Conservation (phyloP, 495 filamentous ascomycete genomes). For the Friedmanniomyces simplex region DNA sequence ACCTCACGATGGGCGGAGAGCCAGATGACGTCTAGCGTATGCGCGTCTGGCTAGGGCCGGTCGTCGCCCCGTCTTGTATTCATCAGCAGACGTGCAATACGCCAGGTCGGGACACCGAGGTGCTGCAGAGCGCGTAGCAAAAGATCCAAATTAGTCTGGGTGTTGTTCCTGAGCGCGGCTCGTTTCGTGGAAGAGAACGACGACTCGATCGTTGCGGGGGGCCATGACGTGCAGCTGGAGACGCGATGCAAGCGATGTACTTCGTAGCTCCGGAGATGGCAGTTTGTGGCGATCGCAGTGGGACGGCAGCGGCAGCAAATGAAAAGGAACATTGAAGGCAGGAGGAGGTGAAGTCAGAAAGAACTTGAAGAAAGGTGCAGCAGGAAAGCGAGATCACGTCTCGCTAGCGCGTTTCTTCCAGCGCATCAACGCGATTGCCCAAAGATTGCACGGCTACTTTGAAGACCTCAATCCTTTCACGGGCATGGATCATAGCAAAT, state of each 20-base stretch:
- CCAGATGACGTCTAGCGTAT: conserved; percentile 1
- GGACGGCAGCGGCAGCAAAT: too few relatives aligned
- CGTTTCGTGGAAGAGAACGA: neutral
- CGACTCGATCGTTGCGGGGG: neutral
- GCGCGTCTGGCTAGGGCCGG: neutral
- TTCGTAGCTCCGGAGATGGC: neutral
- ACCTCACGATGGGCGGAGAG: neutral
- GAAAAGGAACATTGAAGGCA: too few relatives aligned
- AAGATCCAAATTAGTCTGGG: neutral
- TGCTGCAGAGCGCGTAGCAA: neutral
- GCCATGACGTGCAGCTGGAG: neutral
- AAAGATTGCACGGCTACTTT: too few relatives aligned
- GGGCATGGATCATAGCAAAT: too few relatives aligned
- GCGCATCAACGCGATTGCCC: too few relatives aligned
- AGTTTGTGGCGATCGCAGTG: too few relatives aligned
- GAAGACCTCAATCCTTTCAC: too few relatives aligned
- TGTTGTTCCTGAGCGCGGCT: neutral
- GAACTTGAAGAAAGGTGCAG: too few relatives aligned
- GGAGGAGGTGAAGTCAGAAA: too few relatives aligned
- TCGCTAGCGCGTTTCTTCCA: too few relatives aligned
- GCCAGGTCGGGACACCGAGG: neutral
- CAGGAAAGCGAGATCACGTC: too few relatives aligned
- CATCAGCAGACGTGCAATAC: neutral
- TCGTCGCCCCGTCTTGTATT: neutral
- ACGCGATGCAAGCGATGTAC: neutral